Evolutionary conservation across 2,329 filamentous ascomycete species (phyloP).

Genomic region (Calonectria pseudoreteaudii): DNA sequence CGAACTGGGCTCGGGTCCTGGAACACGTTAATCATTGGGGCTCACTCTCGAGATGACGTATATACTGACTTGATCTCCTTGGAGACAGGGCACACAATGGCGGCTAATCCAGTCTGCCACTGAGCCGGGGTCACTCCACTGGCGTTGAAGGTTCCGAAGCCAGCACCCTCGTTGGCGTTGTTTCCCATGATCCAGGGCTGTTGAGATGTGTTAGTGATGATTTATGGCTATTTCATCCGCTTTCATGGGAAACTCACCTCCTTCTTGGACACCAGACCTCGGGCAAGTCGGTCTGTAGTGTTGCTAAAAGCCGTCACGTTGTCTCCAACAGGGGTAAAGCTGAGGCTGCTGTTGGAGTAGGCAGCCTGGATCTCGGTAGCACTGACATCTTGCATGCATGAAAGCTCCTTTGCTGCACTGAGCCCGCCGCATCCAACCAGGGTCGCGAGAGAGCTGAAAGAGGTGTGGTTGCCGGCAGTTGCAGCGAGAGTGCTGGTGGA

Average conservation of each 20-base stretch:
- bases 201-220: not conserved
- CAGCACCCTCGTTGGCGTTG: slow-evolving; percentile 31
- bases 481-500: slow-evolving; percentile 12
- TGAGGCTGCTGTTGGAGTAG: slow-evolving; percentile 18
- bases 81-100: slow-evolving; percentile 26
- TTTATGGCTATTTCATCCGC: not conserved
- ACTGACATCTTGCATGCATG: slow-evolving; percentile 12
- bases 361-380: slow-evolving; percentile 14
- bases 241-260: not conserved
- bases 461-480: slow-evolving; percentile 10
- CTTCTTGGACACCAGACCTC: slow-evolving; percentile 28
- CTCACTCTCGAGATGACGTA: too few species aligned
- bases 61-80: slow-evolving; percentile 25
- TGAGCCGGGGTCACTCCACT: slow-evolving; percentile 21
- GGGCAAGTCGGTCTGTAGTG: slow-evolving; percentile 26
- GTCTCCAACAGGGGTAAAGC: slow-evolving; percentile 27
- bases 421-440: slow-evolving; percentile 18
- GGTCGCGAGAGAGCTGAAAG: slow-evolving; percentile 19
- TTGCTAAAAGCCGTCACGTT: slow-evolving; percentile 27
- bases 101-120: slow-evolving; percentile 16
- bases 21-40: not conserved
- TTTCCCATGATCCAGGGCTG: slow-evolving; percentile 32
- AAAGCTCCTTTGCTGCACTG: not conserved
- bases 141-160: slow-evolving; percentile 23
- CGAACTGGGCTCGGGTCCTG: slow-evolving; percentile 27